These are phyloP conservation scores for Dryas alaskensis DNA, from an alignment of 306 rosid species.

Conservation along the genomic window DNA sequence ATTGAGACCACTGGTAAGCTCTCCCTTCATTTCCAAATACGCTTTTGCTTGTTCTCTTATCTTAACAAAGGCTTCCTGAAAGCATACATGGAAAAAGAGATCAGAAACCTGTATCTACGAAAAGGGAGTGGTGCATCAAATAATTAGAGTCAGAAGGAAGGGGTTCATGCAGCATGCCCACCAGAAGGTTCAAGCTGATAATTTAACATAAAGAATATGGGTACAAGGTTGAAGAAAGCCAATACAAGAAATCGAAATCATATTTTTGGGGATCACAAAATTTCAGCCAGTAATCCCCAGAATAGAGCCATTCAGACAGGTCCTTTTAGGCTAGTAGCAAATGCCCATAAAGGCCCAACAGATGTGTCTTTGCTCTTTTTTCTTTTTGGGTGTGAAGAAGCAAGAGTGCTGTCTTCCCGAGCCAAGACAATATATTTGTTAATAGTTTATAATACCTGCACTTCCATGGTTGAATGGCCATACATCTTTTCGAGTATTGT, in stretches of 20 bases:
- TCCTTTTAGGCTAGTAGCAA: not conserved
- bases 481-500: slow-evolving; percentile 87
- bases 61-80: slow-evolving; percentile 97
- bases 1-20: slow-evolving; percentile 72
- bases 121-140: not conserved
- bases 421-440: not conserved
- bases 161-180: not conserved
- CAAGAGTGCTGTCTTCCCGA: not conserved
- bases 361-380: not conserved
- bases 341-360: not conserved
- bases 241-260: not conserved
- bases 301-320: not conserved
- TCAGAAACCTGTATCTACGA: slow-evolving; percentile 25
- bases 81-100: slow-evolving; percentile 34
- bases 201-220: not conserved
- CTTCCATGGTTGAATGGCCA: slow-evolving; percentile 98
- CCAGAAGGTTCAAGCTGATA: not conserved
- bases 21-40: slow-evolving; percentile 87
- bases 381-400: not conserved
- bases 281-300: not conserved
- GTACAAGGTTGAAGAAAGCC: not conserved
- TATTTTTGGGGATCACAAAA: not conserved
- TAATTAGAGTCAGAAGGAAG: not conserved
- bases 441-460: slow-evolving; percentile 59
- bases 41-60: slow-evolving; percentile 97